Conservation (phyloP, 164 flowering plant species). For the Chloranthus sessilifolius region DNA sequence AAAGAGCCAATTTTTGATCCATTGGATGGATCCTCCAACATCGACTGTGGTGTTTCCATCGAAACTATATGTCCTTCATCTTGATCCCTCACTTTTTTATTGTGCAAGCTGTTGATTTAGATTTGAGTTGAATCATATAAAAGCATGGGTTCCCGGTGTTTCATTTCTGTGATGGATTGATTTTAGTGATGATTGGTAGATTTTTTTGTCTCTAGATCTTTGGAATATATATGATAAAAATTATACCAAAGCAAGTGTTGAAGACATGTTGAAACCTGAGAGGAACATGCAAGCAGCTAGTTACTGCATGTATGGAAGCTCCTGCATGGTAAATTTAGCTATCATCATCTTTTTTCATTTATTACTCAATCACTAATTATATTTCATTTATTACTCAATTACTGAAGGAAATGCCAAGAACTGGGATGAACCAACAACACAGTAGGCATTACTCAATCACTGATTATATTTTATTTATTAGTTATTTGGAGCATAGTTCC, state of each 20-base stretch:
- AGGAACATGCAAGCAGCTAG: slow-evolving; percentile 94
- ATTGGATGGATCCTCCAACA: too few species aligned
- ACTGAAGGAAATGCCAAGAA: slow-evolving; percentile 98
- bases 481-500: not conserved
- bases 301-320: slow-evolving; percentile 99
- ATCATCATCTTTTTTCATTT: not conserved
- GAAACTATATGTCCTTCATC: too few species aligned
- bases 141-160: too few species aligned
- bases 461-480: not conserved
- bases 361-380: too few species aligned
- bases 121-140: too few species aligned
- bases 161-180: too few species aligned
- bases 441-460: slow-evolving; percentile 38
- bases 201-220: slow-evolving; percentile 51
- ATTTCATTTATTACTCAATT: slow-evolving; percentile 91
- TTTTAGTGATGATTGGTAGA: too few species aligned
- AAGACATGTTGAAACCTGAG: slow-evolving; percentile 89
- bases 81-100: too few species aligned
- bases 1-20: too few species aligned
- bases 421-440: slow-evolving; percentile 93
- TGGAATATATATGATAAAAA: slow-evolving; percentile 66
- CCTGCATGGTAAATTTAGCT: slow-evolving; percentile 65
- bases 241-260: slow-evolving; percentile 41
- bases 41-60: too few species aligned
- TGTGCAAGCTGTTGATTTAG: too few species aligned